Base-by-base conservation (phyloP, 495 filamentous ascomycete genomes). In the Extremus antarcticus region DNA sequence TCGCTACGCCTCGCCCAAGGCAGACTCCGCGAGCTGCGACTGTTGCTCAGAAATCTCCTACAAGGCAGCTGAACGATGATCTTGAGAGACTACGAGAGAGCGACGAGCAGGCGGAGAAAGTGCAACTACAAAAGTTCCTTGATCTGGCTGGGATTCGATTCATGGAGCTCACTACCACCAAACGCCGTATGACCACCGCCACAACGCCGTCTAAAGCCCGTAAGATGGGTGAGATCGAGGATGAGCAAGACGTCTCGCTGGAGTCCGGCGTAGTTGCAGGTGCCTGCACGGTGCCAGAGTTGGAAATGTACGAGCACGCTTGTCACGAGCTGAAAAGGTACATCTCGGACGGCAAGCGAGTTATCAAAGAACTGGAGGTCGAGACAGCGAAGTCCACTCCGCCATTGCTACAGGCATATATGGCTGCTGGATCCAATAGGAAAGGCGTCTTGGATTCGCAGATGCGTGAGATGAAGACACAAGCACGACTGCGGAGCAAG, bases 61-160 rank as follows among this genome's bases (percentile, higher is more conserved):
- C 55, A n/a, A 35, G 25, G n/a, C 55, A 58, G 22, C 49, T 62
- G 20, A 48, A 43, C 23, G 43, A 52, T 19, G 62, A 58, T 22
- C n/a, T 58, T 0, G 20, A 50, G 15, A 32, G 24, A 2, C 1
- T 45, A 4, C 19, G 35, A 25, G 22, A 43, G 2, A 20, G 50
- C 10, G 45, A 43, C 15, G 55, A 45, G 17, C 46, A 63, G 10
- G 59, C 65, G 2, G 83, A 87, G 53, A 79, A 81, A 15, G 90
- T 98, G 23, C 84, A 90, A 49, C 74, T 98, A 1, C 87, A 94
- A 62, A 85, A 95, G 38, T 98, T 98, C 70, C 71, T 98, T 45
- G 87, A 95, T 61, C 81, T 95, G 79, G 96, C 92, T 3, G 88
- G 84, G 55, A 95, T 98, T 61, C 86, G 90, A 39, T 98, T 98